A percentile compares a stretch with the other conserved stretches of the same genome.
These are phyloP conservation scores for Diplodia mutila DNA, from an alignment of 2,329 filamentous ascomycete genomes.

Conservation along the genomic window DNA sequence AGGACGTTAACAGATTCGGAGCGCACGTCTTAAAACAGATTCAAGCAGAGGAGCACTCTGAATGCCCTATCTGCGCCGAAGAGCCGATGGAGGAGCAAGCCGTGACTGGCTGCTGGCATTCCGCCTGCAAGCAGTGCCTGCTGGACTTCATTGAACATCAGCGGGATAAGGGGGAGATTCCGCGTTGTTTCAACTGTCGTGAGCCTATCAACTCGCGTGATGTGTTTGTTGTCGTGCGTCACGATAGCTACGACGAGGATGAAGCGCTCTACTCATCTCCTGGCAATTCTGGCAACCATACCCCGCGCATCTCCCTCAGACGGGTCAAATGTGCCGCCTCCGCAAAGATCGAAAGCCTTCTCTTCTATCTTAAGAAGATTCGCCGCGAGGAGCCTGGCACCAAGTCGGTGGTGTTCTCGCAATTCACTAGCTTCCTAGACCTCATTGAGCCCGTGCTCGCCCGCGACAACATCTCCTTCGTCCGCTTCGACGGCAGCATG, in stretches of 20 bases:
- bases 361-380: constrained; percentile 72
- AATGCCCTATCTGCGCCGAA: constrained; percentile 93
- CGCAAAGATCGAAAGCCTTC: constrained; percentile 82
- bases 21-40: constrained; percentile 89
- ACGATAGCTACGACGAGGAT: constrained; percentile 59
- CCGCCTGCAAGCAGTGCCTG: constrained; percentile 92
- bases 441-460: constrained; percentile 82
- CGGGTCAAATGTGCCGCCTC: constrained; percentile 72
- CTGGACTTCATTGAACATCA: constrained; percentile 88
- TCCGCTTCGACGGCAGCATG: constrained; percentile 93
- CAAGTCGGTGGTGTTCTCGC: constrained; percentile 93
- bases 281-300: constrained; percentile 35
- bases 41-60: constrained; percentile 81
- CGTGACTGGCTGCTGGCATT: constrained; percentile 97
- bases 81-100: constrained; percentile 94
- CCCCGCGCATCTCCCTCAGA: constrained; percentile 62
- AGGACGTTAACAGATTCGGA: constrained; percentile 74
- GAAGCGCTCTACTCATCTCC: constrained; percentile 40
- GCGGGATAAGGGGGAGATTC: constrained; percentile 71
- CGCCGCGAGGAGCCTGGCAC: constrained; percentile 67
- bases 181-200: constrained; percentile 89
- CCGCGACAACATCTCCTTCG: constrained; percentile 71
- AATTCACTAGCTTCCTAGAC: constrained; percentile 95
- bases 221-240: constrained; percentile 87
- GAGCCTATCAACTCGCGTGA: constrained; percentile 80